Conservation (phyloP, 306 rosid genomes). For the Parietaria judaica region DNA sequence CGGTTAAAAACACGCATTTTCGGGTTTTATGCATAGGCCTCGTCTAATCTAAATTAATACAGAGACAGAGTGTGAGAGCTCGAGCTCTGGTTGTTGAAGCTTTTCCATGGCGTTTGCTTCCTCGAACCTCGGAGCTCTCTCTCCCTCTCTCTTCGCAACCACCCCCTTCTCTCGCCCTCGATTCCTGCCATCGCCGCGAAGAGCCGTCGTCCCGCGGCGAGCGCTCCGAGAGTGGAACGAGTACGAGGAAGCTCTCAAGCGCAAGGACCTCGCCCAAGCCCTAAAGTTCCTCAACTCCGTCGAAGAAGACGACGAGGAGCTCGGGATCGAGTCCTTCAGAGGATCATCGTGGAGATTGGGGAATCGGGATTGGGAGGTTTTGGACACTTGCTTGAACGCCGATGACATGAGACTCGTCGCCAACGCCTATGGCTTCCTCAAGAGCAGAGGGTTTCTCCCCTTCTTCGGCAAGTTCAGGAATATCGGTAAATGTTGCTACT, state of each 20-base stretch:
- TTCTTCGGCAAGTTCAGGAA: conserved; percentile 84
- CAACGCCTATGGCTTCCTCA: conserved; percentile 66
- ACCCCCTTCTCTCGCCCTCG: background rate
- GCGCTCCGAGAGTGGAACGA: conserved; percentile 84
- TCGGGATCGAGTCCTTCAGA: conserved; percentile 26
- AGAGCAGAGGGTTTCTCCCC: conserved; percentile 73
- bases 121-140: conserved; percentile 1
- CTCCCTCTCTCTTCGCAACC: background rate
- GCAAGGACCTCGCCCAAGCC: conserved; percentile 86
- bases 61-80: too few relatives aligned
- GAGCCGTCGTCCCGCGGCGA: background rate
- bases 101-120: conserved; percentile 4
- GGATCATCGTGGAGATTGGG: conserved; percentile 28
- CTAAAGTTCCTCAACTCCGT: conserved; percentile 55
- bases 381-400: conserved; percentile 92
- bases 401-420: conserved; percentile 88
- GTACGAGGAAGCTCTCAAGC: conserved; percentile 89
- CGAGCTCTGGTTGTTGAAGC: background rate
- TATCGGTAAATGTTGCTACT: conserved; percentile 39
- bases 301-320: conserved; percentile 25
- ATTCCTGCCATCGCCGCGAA: background rate
- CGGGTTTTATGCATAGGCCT: too few relatives aligned
- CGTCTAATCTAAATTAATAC: too few relatives aligned
- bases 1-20: too few relatives aligned
- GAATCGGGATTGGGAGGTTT: conserved; percentile 86